Evolutionary conservation across 768 basidiomycete species (phyloP).

Genomic region (Ramaria rubella): DNA sequence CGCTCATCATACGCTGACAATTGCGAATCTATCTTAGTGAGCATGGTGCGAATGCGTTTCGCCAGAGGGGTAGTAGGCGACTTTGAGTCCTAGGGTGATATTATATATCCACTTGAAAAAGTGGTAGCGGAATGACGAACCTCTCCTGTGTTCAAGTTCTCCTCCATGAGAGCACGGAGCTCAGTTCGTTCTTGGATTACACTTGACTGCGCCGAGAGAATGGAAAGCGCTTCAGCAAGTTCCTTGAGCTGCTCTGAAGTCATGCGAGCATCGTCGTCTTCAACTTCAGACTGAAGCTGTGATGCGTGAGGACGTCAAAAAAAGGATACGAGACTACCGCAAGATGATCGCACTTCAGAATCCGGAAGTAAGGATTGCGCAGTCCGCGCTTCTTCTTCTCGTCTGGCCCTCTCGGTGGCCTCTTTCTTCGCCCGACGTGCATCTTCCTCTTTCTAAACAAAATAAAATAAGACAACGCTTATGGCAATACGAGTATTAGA

Average conservation of each 20-base stretch:
- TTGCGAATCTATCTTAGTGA: constrained; percentile 91
- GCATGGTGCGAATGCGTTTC: constrained; percentile 92
- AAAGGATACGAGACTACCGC: not conserved
- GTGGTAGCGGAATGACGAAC: constrained; percentile 31
- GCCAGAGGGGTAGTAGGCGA: constrained; percentile 83
- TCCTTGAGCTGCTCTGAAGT: constrained; percentile 94
- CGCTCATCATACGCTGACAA: constrained; percentile 87
- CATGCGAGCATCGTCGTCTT: constrained; percentile 83
- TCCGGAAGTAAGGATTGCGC: constrained; percentile 84
- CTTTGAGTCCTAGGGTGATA: constrained; percentile 54
- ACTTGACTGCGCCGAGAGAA: constrained; percentile 88
- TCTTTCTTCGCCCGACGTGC: constrained; percentile 82
- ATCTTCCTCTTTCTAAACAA: constrained; percentile 64
- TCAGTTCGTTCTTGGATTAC: constrained; percentile 96
- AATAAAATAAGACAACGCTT: not conserved
- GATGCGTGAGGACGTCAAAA: not conserved
- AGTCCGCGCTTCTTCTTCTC: constrained; percentile 60
- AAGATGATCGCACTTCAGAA: constrained; percentile 61
- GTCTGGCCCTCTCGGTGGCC: constrained; percentile 54
- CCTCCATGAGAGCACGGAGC: constrained; percentile 85
- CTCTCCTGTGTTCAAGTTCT: constrained; percentile 86
- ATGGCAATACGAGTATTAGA: not conserved
- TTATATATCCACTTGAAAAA: constrained; percentile 1
- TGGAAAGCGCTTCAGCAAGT: constrained; percentile 81
- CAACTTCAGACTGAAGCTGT: constrained; percentile 59